Conservation (phyloP, 371 early-diverging fungal genomes). For the Actinomortierella ambigua region DNA sequence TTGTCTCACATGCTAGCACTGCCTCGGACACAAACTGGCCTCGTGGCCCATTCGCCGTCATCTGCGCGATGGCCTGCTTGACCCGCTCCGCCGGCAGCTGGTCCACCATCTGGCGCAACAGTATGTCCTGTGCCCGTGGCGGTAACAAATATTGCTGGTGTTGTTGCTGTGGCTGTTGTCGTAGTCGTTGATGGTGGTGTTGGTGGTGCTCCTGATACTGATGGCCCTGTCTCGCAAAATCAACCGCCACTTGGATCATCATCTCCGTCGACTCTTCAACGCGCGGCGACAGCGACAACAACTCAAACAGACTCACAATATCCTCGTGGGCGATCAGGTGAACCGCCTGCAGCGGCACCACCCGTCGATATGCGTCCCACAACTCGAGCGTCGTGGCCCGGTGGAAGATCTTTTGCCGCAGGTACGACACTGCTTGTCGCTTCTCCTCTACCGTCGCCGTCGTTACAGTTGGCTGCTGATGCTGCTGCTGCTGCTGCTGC, state of each 20-base stretch:
- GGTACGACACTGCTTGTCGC: constrained; percentile 14
- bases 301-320: constrained; percentile 20
- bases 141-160: no score
- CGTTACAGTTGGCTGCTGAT: no score
- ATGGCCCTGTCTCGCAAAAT: constrained; percentile 29
- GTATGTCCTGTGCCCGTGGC: constrained; percentile 23
- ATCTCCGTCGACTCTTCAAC: constrained; percentile 35
- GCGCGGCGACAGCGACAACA: constrained; percentile 10
- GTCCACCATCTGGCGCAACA: constrained; percentile 20
- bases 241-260: constrained; percentile 46
- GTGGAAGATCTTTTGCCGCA: constrained; percentile 27
- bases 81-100: constrained; percentile 33
- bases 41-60: constrained; percentile 29
- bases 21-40: constrained; percentile 35
- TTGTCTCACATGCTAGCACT: constrained; percentile 27
- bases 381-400: constrained; percentile 13
- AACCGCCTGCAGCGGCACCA: constrained; percentile 22
- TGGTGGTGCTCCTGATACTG: no score
- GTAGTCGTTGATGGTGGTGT: no score
- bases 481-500: no score
- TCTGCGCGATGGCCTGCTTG: constrained; percentile 26
- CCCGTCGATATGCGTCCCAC: constrained; percentile 20
- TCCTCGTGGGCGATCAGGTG: constrained; percentile 20
- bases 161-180: no score
- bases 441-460: constrained; percentile 1